Base-by-base conservation (phyloP, 1,139 yeast species). In the Saccharomyces hybrid region DNA sequence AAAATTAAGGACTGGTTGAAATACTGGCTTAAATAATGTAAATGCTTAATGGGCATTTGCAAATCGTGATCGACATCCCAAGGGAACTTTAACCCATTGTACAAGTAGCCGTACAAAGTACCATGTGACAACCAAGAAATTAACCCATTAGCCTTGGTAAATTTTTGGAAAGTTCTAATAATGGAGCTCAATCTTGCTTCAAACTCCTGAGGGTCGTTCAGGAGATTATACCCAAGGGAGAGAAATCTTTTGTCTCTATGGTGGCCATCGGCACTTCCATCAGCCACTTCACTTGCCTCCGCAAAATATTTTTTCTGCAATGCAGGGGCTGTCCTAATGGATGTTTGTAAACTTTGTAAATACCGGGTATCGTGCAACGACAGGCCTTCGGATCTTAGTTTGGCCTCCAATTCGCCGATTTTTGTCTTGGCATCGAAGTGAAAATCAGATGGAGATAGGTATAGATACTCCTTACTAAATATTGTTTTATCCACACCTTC, bases 231-330 rank as follows among this genome's bases (percentile, higher is more conserved):
- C 9, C 79, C 72, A 13, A 86, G 85, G 61, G 77, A 77, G 71
- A 83, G 86, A 62, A 87, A 86, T 53, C 91, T 73, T 80, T 83
- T 82, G 69, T 87, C 95, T 65, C 84, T 84, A 67, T 86, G 95
- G 55, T 75, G 77, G 1, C 83, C 83, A 49, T 63, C 80, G 11
- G 84, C 84, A 53, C 44, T 53, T n/a, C n/a, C 27, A 8, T 31
- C 50, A 5, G 48, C 42, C 61, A 64, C 47, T 3, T 67, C 53
- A 1, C 54, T 52, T 8, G 68, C 84, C 65, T 83, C 88, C 23
- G 61, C 60, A 59, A 82, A 81, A 59, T 79, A 78, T 60, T 83
- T 83, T 3, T 70, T 70, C 14, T 57, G 58, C 8, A 61, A 47
- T 14, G 64, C 60, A 14, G 38, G 77, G 72, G 59, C 60, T 25